These are phyloP conservation scores for Tilletia horrida DNA, from an alignment of 1,284 basidiomycete genomes.

Conservation along the genomic window DNA sequence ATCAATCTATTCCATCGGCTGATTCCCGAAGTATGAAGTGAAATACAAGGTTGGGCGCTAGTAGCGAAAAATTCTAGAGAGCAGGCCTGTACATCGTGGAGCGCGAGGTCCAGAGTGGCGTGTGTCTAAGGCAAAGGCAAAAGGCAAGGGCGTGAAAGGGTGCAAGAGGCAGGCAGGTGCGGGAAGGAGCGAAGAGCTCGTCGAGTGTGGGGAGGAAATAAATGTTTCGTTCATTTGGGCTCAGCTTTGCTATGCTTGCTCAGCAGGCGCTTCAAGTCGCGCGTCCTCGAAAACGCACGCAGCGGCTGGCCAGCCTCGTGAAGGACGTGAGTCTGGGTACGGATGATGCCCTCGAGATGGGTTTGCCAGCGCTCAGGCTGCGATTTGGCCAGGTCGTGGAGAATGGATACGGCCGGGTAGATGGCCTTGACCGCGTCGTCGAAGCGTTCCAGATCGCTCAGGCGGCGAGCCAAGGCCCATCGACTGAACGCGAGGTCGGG, in stretches of 20 bases:
- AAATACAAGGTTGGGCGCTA: too few relatives aligned
- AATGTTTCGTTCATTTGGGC: too few relatives aligned
- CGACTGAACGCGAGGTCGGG: neutral
- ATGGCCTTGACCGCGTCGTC: neutral
- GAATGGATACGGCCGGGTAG: neutral
- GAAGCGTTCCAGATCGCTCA: neutral
- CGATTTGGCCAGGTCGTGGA: neutral
- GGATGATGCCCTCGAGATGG: neutral
- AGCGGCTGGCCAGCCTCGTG: slow-evolving; percentile 1
- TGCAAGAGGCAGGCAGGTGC: too few relatives aligned
- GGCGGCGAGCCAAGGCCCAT: neutral
- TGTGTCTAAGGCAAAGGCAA: too few relatives aligned
- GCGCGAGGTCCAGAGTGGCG: too few relatives aligned
- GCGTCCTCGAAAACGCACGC: neutral
- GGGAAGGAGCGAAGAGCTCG: too few relatives aligned
- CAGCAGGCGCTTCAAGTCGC: neutral
- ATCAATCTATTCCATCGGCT: too few relatives aligned
- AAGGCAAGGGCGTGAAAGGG: too few relatives aligned
- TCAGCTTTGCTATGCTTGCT: neutral
- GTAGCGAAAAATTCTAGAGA: too few relatives aligned
- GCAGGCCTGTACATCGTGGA: too few relatives aligned
- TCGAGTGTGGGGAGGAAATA: too few relatives aligned
- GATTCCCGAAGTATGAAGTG: too few relatives aligned
- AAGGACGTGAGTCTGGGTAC: neutral
- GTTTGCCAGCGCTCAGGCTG: neutral